phyloP scores from a whole-genome alignment of 2,329 filamentous ascomycete species.

The Claviceps sp. region DNA sequence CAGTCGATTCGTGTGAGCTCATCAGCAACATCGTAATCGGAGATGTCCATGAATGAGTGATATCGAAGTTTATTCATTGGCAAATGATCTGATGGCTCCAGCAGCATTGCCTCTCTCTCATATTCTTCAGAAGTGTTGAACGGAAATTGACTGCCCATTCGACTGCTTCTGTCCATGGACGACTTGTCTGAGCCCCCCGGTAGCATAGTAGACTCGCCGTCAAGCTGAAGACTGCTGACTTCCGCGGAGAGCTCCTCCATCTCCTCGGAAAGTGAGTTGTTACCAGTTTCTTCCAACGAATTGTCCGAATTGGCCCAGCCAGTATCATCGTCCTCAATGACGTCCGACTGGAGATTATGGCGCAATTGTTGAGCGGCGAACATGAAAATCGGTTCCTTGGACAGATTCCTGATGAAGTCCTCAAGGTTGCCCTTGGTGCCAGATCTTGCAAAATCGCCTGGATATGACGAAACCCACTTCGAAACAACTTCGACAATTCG shows the following conservation, averaged over 20 bases:
- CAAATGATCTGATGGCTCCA: constrained; percentile 56
- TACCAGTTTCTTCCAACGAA: constrained; percentile 20
- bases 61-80: constrained; percentile 76
- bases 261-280: constrained; percentile 24
- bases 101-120: constrained; percentile 58
- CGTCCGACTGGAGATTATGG: constrained; percentile 56
- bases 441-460: constrained; percentile 79
- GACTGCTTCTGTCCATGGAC: constrained; percentile 25
- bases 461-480: constrained; percentile 81
- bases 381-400: constrained; percentile 67
- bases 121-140: constrained; percentile 65
- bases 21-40: constrained; percentile 73
- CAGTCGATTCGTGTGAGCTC: constrained; percentile 95
- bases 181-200: constrained; percentile 33
- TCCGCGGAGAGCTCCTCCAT: constrained; percentile 25
- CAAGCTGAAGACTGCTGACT: constrained; percentile 34
- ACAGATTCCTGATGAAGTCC: constrained; percentile 62
- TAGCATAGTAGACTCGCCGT: constrained; percentile 31
- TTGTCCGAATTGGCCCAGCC: constrained; percentile 82
- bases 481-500: constrained; percentile 73
- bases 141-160: constrained; percentile 32
- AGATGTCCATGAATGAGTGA: constrained; percentile 76
- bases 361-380: constrained; percentile 77
- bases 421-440: constrained; percentile 58
- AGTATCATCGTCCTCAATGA: constrained; percentile 78